Evolutionary conservation across 2,329 filamentous ascomycete species (phyloP).

Genomic region (Clathrospora elynae): DNA sequence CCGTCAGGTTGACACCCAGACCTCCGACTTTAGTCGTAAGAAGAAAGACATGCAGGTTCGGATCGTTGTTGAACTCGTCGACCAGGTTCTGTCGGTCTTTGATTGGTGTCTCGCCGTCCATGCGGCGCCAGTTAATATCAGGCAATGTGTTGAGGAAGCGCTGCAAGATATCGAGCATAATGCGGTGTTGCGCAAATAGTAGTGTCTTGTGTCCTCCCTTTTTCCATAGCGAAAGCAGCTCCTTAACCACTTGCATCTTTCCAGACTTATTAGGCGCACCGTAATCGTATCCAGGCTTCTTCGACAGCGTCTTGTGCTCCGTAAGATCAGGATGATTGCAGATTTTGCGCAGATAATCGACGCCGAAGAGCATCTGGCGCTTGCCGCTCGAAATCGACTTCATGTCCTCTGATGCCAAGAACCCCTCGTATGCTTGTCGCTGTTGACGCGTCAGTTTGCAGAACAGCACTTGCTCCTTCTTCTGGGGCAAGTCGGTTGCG

Average conservation of each 20-base stretch:
- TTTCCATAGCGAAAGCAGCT: slow-evolving; percentile 85
- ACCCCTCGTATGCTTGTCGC: slow-evolving; percentile 77
- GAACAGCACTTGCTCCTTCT: slow-evolving; percentile 94
- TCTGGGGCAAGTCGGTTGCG: slow-evolving; percentile 89
- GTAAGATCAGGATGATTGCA: slow-evolving; percentile 95
- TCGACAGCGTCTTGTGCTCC: slow-evolving; percentile 65
- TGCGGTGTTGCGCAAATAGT: slow-evolving; percentile 88
- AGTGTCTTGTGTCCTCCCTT: slow-evolving; percentile 91
- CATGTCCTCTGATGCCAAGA: slow-evolving; percentile 83
- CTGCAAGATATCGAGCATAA: slow-evolving; percentile 95
- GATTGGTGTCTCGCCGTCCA: slow-evolving; percentile 92
- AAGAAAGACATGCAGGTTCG: slow-evolving; percentile 82
- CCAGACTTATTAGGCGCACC: slow-evolving; percentile 80
- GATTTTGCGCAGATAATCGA: slow-evolving; percentile 91
- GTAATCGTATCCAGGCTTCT: slow-evolving; percentile 73
- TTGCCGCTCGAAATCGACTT: slow-evolving; percentile 76
- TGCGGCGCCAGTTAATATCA: slow-evolving; percentile 77
- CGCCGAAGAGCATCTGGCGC: slow-evolving; percentile 82
- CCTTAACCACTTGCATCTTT: slow-evolving; percentile 94
- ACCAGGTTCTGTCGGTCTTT: slow-evolving; percentile 88
- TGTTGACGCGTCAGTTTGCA: slow-evolving; percentile 87
- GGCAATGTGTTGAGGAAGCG: slow-evolving; percentile 72
- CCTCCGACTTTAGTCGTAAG: slow-evolving; percentile 96
- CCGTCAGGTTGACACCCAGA: slow-evolving; percentile 90
- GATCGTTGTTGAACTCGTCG: slow-evolving; percentile 86